phyloP scores from a whole-genome alignment of 2,329 filamentous ascomycete species.

The Pochonia chlamydosporia region DNA sequence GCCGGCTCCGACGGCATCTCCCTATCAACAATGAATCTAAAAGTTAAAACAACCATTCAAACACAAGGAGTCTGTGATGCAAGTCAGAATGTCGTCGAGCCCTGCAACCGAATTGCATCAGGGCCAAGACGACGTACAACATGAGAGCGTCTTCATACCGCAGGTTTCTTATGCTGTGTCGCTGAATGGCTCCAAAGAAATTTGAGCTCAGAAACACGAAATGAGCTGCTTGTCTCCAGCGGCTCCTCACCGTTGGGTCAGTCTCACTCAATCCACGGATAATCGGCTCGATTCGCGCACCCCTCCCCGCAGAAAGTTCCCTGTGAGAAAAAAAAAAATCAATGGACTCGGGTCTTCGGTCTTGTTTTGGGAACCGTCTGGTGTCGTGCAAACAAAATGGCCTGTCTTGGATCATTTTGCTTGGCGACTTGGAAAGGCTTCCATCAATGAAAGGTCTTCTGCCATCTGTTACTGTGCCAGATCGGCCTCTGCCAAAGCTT shows the following conservation, averaged over 20 bases:
- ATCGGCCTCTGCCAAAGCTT: no score
- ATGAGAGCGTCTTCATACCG: neutral
- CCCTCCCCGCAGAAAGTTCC: neutral
- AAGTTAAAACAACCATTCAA: neutral
- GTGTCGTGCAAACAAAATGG: no score
- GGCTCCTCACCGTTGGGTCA: neutral
- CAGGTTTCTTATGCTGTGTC: neutral
- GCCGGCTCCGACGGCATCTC: slow-evolving; percentile 15
- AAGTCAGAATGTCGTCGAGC: neutral
- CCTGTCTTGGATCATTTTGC: no score
- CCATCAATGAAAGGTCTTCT: no score
- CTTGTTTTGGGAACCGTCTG: no score
- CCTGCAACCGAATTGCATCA: neutral
- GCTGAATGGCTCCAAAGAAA: neutral
- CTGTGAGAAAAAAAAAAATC: no score
- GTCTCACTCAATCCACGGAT: neutral
- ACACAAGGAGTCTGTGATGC: neutral
- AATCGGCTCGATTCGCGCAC: slow-evolving; percentile 5
- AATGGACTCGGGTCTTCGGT: no score
- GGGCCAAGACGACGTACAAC: neutral
- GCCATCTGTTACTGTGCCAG: no score
- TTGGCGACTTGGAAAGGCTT: no score
- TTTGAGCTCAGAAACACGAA: neutral
- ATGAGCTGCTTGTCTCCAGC: neutral
- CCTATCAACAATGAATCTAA: neutral